Percentiles rank a stretch among this genome's conserved stretches.
Evolutionary conservation across 192 early-diverging fungal species (phyloP).

Genomic region (Mortierella antarctica): DNA sequence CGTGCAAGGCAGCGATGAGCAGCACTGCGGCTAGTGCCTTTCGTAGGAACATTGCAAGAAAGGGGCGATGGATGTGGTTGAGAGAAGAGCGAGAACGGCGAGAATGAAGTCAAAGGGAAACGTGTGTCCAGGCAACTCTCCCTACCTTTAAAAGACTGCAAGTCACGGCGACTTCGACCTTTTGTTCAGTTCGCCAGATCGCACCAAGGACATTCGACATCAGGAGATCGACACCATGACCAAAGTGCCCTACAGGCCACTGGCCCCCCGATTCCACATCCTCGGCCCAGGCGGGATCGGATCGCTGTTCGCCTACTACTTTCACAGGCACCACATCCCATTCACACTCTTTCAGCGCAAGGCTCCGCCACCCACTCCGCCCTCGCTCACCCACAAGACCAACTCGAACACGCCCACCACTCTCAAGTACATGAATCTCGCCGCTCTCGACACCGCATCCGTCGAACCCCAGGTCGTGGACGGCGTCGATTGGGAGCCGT

Average conservation of each 20-base stretch:
- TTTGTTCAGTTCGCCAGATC: no score
- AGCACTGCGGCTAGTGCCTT: conserved; percentile 32
- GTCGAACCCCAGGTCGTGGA: conserved; percentile 45
- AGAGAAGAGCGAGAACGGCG: not conserved
- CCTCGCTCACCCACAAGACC: not conserved
- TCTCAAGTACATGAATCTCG: conserved; percentile 40
- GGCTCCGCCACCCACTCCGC: conserved; percentile 52
- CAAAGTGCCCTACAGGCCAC: not conserved
- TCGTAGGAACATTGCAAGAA: conserved; percentile 20
- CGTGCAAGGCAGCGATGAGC: conserved; percentile 22
- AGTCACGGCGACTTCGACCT: no score
- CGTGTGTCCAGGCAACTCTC: not conserved
- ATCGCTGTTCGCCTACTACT: conserved; percentile 68
- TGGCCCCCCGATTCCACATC: conserved; percentile 59
- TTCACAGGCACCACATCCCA: conserved; percentile 60
- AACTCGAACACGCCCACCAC: conserved; percentile 32
- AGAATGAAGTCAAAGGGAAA: not conserved
- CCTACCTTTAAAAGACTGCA: no score
- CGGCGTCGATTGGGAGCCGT: conserved; percentile 53
- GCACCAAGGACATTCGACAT: no score
- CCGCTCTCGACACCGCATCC: conserved; percentile 11
- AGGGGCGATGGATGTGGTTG: not conserved
- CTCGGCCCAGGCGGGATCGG: conserved; percentile 80
- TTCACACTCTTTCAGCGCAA: conserved; percentile 70
- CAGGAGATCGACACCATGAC: not conserved